Percentiles rank a stretch among this genome's conserved stretches.
These are phyloP conservation scores for Claviceps humidiphila DNA, from an alignment of 2,329 filamentous ascomycete genomes.

Conservation along the genomic window DNA sequence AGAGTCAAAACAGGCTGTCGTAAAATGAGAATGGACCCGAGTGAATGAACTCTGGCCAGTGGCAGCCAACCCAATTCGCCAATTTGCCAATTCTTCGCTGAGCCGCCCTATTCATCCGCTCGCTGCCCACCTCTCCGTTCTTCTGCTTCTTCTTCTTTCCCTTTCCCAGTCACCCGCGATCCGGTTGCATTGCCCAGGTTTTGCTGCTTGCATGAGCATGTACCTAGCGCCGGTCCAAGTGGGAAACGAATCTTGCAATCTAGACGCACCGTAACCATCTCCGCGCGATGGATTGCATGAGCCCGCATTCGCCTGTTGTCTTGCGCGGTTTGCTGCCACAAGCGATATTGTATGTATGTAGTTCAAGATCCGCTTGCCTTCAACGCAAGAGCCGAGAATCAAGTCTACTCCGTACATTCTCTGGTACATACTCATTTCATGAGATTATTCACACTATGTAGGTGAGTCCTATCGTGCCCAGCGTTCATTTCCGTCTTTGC, in stretches of 20 bases:
- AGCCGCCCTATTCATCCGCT: background rate
- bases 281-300: background rate
- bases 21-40: slow-evolving; percentile 2
- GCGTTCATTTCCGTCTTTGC: too few relatives aligned
- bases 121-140: background rate
- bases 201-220: too few relatives aligned
- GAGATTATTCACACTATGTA: too few relatives aligned
- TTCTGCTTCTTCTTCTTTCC: background rate
- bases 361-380: too few relatives aligned
- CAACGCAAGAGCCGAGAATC: too few relatives aligned
- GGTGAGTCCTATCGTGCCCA: too few relatives aligned
- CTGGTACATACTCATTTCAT: too few relatives aligned
- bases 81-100: background rate
- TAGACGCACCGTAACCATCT: background rate
- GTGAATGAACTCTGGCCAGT: background rate
- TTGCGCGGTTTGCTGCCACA: background rate
- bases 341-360: too few relatives aligned
- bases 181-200: background rate
- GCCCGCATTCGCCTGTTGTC: background rate
- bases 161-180: background rate
- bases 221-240: background rate
- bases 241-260: background rate
- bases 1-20: background rate
- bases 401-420: too few relatives aligned
- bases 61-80: background rate